Evolutionary conservation across 306 rosid species (phyloP).

Genomic region (Cucurbita maxima): DNA sequence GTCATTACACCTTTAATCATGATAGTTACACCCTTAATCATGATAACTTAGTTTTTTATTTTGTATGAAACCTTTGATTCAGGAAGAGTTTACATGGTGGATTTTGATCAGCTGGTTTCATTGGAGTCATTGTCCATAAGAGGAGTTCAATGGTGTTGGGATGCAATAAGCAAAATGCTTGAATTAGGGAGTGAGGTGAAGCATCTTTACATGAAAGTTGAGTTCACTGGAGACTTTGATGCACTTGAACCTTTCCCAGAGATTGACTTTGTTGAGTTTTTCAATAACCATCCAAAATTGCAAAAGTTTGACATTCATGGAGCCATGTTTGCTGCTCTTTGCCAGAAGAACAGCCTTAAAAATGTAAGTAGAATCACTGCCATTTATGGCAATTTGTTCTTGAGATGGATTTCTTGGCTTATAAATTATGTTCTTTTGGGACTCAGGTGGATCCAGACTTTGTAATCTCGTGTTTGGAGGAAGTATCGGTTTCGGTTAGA

Average conservation of each 20-base stretch:
- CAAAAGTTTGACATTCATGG: constrained; percentile 76
- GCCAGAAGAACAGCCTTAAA: constrained; percentile 80
- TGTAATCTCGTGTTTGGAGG: constrained; percentile 71
- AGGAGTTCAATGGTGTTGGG: constrained; percentile 94
- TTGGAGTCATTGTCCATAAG: constrained; percentile 65
- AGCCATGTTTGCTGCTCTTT: constrained; percentile 98
- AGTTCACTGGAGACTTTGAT: constrained; percentile 79
- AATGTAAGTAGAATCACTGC: constrained; percentile 30
- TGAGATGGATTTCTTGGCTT: not conserved
- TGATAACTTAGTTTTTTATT: not conserved
- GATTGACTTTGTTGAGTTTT: constrained; percentile 82
- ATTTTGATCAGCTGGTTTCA: constrained; percentile 56
- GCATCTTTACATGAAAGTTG: constrained; percentile 89
- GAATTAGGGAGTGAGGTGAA: constrained; percentile 70
- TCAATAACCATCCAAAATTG: constrained; percentile 71
- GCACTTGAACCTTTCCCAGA: constrained; percentile 87
- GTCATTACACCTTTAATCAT: too few species aligned
- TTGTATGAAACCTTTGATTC: constrained; percentile 9
- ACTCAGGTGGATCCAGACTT: constrained; percentile 65
- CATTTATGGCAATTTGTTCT: not conserved
- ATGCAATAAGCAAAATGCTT: constrained; percentile 75
- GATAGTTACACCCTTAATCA: not conserved
- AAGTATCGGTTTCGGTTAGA: constrained; percentile 60
- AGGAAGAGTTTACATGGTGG: constrained; percentile 90
- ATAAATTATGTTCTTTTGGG: not conserved